Base-by-base conservation (phyloP, 345 rosid species). In the Fremontodendron californicum region DNA sequence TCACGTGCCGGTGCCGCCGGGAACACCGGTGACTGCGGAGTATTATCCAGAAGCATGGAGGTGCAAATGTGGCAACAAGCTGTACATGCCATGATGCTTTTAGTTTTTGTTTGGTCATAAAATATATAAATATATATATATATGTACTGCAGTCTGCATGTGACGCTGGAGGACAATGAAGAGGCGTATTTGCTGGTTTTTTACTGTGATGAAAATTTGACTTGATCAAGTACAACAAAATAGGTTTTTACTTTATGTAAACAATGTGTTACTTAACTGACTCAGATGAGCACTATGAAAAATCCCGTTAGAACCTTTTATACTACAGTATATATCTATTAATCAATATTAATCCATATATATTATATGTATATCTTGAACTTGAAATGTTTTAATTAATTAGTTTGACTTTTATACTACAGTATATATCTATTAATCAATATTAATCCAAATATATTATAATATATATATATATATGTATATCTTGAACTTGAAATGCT, bases 1-100 rank as follows among this genome's bases (percentile, higher is more conserved):
- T 67, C 98, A 89, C 37, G 97, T 91, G 80, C 84, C 96, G 39
- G 92, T 95, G 77, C 94, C 92, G 11, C 99, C 97, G 1, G 97
- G 99, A 7, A 90, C 90, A 7, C 95, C 93, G 9, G 93, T 90
- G 73, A 89, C 91, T 0, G 80, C 94, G 0, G 99, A 95, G 86
- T 95, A 95, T 73, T 95, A 95, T 82, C 98, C 97, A 0, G 98
- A 93, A 80, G 96, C 98, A 29, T 95, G 99, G 98, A 83, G 99
- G 83, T 95, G 99, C 90, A 89, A 93, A 82, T 95, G 99, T 80
- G 97, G 97, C 82, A 89, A 90, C 82, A 90, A 84, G 87, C 84
- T 92, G 75, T 95, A 89, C 90, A 92, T 92, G 91, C 99, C 99
- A 62, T 90, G 87, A 91, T 78, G 49, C 25, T 16, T 37, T 19